Evolutionary conservation across 805 yeast genomes (phyloP).

Genomic region (Nakazawaea ernobii): DNA sequence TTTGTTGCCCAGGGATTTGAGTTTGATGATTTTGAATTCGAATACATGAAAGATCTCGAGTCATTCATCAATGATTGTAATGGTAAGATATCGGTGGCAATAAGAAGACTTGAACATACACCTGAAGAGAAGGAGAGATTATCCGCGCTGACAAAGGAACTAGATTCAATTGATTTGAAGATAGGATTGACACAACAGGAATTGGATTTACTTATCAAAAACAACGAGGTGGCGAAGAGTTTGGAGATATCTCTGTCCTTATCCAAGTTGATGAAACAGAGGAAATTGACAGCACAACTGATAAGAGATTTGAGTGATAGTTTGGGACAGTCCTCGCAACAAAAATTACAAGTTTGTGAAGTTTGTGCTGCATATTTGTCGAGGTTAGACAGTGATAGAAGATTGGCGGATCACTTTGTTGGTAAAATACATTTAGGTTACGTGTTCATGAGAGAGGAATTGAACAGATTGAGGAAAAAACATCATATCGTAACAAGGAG

Average conservation of each 20-base stretch:
- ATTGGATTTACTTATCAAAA: conserved; percentile 43
- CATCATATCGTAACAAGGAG: conserved; percentile 11
- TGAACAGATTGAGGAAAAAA: conserved; percentile 31
- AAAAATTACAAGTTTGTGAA: conserved; percentile 84
- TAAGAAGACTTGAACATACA: conserved; percentile 62
- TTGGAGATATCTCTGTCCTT: conserved; percentile 42
- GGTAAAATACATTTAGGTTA: conserved; percentile 87
- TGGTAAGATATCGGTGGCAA: conserved; percentile 55
- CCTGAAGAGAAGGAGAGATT: conserved; percentile 47
- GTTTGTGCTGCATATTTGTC: conserved; percentile 88
- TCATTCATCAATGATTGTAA: conserved; percentile 63
- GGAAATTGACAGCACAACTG: conserved; percentile 48
- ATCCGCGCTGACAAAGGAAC: conserved; percentile 32
- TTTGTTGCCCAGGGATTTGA: conserved; percentile 28
- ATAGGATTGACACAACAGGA: conserved; percentile 68
- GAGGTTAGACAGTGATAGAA: conserved; percentile 76
- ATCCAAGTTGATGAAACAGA: conserved; percentile 37
- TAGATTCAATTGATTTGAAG: conserved; percentile 56
- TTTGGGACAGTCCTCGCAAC: conserved; percentile 81
- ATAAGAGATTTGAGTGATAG: conserved; percentile 61
- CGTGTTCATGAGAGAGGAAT: conserved; percentile 62
- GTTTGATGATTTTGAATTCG: conserved; percentile 43
- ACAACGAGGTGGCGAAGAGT: conserved; percentile 46
- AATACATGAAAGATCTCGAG: conserved; percentile 39
- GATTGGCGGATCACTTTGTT: conserved; percentile 83